A percentile compares a stretch with the other conserved stretches of the same genome.
Evolutionary conservation across 306 rosid genomes (phyloP).

Genomic region (Amphicarpaea edgeworthii): DNA sequence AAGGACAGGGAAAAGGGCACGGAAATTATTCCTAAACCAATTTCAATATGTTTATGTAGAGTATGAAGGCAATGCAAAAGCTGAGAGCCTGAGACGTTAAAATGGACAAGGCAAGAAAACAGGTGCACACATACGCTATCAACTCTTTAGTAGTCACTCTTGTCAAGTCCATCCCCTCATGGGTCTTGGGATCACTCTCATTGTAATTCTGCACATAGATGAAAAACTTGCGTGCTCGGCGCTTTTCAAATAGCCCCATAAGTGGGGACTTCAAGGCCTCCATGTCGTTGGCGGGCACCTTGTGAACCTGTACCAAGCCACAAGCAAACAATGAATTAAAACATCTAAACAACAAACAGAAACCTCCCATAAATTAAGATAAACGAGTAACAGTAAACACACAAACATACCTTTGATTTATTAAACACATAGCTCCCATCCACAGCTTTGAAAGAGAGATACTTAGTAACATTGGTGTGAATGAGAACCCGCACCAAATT

Average conservation of each 20-base stretch:
- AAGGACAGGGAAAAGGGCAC: not conserved
- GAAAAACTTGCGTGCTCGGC: conserved; percentile 95
- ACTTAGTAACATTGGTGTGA: conserved; percentile 96
- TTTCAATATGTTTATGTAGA: conserved; percentile 10
- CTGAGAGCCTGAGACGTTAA: not conserved
- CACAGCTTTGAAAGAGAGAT: conserved; percentile 92
- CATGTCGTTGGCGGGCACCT: conserved; percentile 92
- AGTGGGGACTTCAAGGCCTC: conserved; percentile 96
- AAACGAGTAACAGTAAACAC: not conserved
- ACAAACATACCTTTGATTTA: conserved; percentile 71
- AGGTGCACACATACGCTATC: conserved; percentile 68
- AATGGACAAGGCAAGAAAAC: conserved; percentile 27
- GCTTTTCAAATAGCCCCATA: conserved; percentile 96
- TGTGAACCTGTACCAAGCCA: conserved; percentile 70
- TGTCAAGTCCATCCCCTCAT: conserved; percentile 88
- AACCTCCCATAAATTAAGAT: not conserved
- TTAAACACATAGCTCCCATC: conserved; percentile 77
- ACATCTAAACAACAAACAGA: conserved; percentile 3
- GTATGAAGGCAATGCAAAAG: conserved; percentile 14
- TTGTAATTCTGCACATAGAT: conserved; percentile 81
- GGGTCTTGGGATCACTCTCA: conserved; percentile 87
- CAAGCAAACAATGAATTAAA: conserved; percentile 13
- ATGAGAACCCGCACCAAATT: conserved; percentile 93
- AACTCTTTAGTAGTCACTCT: conserved; percentile 84
- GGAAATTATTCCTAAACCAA: conserved; percentile 22